These are phyloP conservation scores for Ceratocystis eucalypticola DNA, from an alignment of 2,329 filamentous ascomycete species.

Conservation along the genomic window DNA sequence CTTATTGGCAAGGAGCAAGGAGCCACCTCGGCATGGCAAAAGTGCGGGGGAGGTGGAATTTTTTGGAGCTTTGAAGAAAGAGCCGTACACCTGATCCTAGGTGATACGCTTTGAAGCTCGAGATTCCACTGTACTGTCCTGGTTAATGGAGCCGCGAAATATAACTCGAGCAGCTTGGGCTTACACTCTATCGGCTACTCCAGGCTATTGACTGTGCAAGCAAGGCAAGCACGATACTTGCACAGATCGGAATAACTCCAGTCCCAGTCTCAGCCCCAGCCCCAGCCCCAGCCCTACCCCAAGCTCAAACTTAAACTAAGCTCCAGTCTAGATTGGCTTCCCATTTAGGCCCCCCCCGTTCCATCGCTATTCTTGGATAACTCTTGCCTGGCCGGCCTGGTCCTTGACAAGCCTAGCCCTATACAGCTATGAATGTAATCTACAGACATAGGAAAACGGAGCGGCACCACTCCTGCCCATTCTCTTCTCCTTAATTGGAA, in stretches of 20 bases:
- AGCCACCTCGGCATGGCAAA: background rate
- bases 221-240: background rate
- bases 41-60: conserved; percentile 6
- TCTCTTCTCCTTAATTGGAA: background rate
- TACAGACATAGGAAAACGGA: background rate
- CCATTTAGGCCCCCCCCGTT: background rate
- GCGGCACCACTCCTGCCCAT: background rate
- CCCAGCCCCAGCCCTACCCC: background rate
- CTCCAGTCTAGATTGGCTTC: background rate
- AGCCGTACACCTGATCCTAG: background rate
- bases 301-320: background rate
- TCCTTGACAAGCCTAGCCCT: background rate
- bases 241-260: background rate
- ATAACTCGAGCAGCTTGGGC: background rate
- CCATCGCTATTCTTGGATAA: background rate
- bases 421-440: background rate
- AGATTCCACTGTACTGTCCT: background rate
- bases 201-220: background rate
- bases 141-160: background rate
- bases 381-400: background rate
- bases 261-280: background rate
- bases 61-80: background rate
- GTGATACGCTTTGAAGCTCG: background rate
- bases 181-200: no score
- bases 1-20: background rate